Evolutionary conservation across 352 stramenopile species (phyloP).

Genomic region (Hyaloperonospora brassicae): DNA sequence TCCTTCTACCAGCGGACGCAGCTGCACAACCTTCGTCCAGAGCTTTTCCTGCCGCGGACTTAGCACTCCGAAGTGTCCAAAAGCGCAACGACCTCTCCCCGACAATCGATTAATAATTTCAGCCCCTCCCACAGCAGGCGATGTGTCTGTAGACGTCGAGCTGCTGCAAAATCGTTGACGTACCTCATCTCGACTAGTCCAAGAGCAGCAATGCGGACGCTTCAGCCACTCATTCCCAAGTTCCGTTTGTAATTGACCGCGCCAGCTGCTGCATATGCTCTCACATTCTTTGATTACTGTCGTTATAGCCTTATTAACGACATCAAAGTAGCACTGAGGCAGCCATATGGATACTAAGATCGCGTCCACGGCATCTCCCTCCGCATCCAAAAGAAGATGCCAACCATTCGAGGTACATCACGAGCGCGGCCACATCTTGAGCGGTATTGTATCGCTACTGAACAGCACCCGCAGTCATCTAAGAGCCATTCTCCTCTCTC

Average conservation of each 20-base stretch:
- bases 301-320: slow-evolving; percentile 89
- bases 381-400: no score
- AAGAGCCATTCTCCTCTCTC: background rate
- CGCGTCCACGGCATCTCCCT: slow-evolving; percentile 55
- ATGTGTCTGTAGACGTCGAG: slow-evolving; percentile 71
- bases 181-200: slow-evolving; percentile 90
- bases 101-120: slow-evolving; percentile 69
- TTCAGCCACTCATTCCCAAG: slow-evolving; percentile 61
- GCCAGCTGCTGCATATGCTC: slow-evolving; percentile 90
- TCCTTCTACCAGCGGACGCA: slow-evolving; percentile 44
- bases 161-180: slow-evolving; percentile 89
- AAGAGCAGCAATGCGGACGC: slow-evolving; percentile 79
- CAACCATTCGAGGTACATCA: no score
- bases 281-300: slow-evolving; percentile 87
- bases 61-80: slow-evolving; percentile 77
- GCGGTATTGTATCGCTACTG: slow-evolving; percentile 84
- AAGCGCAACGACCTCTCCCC: slow-evolving; percentile 83
- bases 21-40: slow-evolving; percentile 47
- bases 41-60: slow-evolving; percentile 77
- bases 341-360: slow-evolving; percentile 54
- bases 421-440: slow-evolving; percentile 79
- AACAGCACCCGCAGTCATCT: slow-evolving; percentile 82
- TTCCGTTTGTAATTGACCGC: slow-evolving; percentile 75
- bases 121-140: slow-evolving; percentile 77
- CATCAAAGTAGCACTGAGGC: slow-evolving; percentile 46